Evolutionary conservation across 1,284 basidiomycete genomes (phyloP).

Genomic region (Xerocomus amazonicus): DNA sequence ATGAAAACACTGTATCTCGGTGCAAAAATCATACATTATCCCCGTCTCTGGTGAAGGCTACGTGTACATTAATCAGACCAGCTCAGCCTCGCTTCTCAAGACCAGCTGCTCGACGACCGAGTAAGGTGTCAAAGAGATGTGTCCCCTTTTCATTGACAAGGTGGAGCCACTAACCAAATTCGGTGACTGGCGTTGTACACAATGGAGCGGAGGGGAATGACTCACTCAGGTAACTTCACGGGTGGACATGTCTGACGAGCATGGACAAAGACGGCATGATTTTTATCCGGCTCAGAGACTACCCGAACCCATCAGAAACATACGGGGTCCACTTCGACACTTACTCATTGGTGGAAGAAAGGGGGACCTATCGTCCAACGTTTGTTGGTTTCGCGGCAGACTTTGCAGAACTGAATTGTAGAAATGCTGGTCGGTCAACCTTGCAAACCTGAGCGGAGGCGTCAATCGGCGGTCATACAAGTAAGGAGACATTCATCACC

Average conservation of each 20-base stretch:
- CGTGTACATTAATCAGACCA: slow-evolving; percentile 47
- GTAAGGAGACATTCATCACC: slow-evolving; percentile 39
- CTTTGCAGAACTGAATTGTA: slow-evolving; percentile 72
- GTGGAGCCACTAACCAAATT: slow-evolving; percentile 48
- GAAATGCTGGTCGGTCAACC: slow-evolving; percentile 71
- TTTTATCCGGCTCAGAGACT: slow-evolving; percentile 77
- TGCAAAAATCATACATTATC: slow-evolving; percentile 11
- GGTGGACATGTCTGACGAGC: slow-evolving; percentile 69
- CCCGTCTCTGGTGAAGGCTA: slow-evolving; percentile 13
- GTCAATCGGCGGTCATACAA: slow-evolving; percentile 1
- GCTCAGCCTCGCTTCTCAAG: slow-evolving; percentile 63
- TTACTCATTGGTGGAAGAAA: slow-evolving; percentile 78
- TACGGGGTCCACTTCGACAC: slow-evolving; percentile 29
- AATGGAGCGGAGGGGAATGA: slow-evolving; percentile 8
- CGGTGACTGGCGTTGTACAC: slow-evolving; percentile 1
- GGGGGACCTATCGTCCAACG: slow-evolving; percentile 67
- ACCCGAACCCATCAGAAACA: slow-evolving; percentile 11
- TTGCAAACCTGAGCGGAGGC: slow-evolving; percentile 54
- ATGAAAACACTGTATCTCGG: slow-evolving; percentile 7
- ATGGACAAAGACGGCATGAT: slow-evolving; percentile 75
- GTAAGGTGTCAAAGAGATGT: slow-evolving; percentile 71
- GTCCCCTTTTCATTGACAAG: slow-evolving; percentile 63
- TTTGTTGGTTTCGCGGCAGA: slow-evolving; percentile 69
- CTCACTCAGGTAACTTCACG: slow-evolving; percentile 71
- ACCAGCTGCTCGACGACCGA: slow-evolving; percentile 67